Evolutionary conservation across 306 rosid species (phyloP).

Genomic region (Cucumis melo): DNA sequence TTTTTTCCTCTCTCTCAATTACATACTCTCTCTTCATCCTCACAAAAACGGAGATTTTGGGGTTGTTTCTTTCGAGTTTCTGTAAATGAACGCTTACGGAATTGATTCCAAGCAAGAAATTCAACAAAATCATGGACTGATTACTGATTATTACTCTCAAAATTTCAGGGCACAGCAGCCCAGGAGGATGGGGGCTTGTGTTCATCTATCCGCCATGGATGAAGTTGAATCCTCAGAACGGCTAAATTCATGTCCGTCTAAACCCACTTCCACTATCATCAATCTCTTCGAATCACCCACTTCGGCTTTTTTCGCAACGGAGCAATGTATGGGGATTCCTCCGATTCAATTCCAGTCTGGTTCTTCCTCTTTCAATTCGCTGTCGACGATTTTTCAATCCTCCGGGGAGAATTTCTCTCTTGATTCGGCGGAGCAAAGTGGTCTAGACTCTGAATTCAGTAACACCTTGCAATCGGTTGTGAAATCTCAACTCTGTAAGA

Average conservation of each 20-base stretch:
- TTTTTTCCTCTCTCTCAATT: background rate
- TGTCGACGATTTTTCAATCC: background rate
- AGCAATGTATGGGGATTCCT: conserved; percentile 58
- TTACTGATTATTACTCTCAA: conserved; percentile 19
- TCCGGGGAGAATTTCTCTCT: conserved; percentile 6
- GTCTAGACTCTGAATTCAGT: conserved; percentile 26
- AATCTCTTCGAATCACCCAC: conserved; percentile 53
- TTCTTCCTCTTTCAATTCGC: background rate
- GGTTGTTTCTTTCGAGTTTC: background rate
- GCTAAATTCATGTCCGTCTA: conserved; percentile 18
- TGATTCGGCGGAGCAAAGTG: conserved; percentile 25
- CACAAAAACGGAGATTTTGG: background rate
- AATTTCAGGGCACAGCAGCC: conserved; percentile 26
- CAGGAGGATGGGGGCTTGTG: conserved; percentile 34
- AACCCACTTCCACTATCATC: conserved; percentile 27
- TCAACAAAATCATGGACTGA: conserved; percentile 26
- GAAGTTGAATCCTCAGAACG: conserved; percentile 17
- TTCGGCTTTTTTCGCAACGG: conserved; percentile 59
- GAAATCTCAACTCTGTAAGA: conserved; percentile 13
- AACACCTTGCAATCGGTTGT: conserved; percentile 40
- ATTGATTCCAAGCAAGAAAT: conserved; percentile 28
- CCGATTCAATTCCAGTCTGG: conserved; percentile 31
- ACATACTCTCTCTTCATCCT: background rate
- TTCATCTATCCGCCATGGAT: conserved; percentile 24
- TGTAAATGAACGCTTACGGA: conserved; percentile 15